Conservation (phyloP, 768 basidiomycete species). For the Tulasnella sp. region DNA sequence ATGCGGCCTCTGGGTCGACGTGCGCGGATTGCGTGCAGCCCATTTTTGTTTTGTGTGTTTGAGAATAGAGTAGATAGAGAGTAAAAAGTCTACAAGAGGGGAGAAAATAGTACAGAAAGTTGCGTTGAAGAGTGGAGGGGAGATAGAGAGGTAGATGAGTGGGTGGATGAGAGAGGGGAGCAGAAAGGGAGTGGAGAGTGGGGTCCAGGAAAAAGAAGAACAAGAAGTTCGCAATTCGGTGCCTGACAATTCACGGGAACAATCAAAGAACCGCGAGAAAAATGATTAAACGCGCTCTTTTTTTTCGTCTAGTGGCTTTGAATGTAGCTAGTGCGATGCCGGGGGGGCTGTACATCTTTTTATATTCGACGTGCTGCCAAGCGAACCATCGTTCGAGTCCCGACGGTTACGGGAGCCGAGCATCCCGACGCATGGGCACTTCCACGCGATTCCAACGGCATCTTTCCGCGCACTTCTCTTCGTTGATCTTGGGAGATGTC, state of each 20-base stretch:
- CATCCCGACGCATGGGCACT: background rate
- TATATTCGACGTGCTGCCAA: background rate
- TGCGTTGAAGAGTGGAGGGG: background rate
- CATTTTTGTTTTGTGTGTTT: conserved; percentile 22
- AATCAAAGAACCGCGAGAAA: background rate
- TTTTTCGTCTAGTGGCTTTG: background rate
- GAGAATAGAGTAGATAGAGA: background rate
- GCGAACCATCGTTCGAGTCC: background rate
- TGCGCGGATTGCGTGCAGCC: conserved; percentile 31
- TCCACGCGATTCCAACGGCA: background rate
- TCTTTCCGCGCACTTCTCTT: background rate
- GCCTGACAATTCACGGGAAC: conserved; percentile 1
- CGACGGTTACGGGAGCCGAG: background rate
- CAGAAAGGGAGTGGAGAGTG: background rate
- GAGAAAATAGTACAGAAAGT: background rate
- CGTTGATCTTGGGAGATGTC: background rate
- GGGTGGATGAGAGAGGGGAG: background rate
- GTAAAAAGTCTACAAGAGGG: background rate
- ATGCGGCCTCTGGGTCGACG: conserved; percentile 74
- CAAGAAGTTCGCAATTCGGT: conserved; percentile 1
- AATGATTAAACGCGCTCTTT: background rate
- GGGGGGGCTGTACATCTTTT: background rate
- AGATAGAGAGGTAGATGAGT: background rate
- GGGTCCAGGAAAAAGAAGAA: background rate
- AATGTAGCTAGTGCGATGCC: background rate